Evolutionary conservation across 2,329 filamentous ascomycete genomes (phyloP), one percentile per base, ranked within the genome.

Genomic region (Colletotrichum navitas): DNA sequence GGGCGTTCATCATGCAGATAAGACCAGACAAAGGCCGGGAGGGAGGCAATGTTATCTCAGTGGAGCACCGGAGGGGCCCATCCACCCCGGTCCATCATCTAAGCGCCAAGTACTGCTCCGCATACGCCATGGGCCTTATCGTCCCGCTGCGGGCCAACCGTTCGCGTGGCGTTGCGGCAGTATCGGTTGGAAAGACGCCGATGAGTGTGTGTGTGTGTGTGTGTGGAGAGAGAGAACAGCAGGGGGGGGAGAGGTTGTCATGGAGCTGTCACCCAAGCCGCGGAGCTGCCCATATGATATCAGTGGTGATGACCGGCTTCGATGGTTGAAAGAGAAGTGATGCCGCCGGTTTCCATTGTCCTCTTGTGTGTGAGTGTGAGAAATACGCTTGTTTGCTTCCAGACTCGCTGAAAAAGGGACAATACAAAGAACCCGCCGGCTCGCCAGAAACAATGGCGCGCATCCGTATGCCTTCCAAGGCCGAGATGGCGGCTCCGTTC

Each of bases 401-500:
- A 41, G 10, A 11, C 5, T 4, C 26, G 18, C 4, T 8, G 2
- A 34, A 34, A 26, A 11, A 54, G 1, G 1, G 39, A 41, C 18
- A 41, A 41, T 4, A 16, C 3, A 34, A 34, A 26, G 12, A 55
- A 1, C 41, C 29, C 29, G 2, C 29, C 29, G 24, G 18, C 16
- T 24, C 4, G 16, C 11, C 16, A 41, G 1, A 2, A 51, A 47
- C 21, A 7, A 74, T 75, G 74, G 70, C 43, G 1, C 66, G 60
- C 1, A 8, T 74, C 5, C 47, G 68, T 55, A 55, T 73, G 24
- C 68, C 73, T 1, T 68, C n/a, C 39, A 66, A 39, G 12, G 52
- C 64, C 59, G 63, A 60, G 18, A 64, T 77, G 16, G 43, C 67
- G 32, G 75, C 75, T 2, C 73, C 77, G 3, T 78, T 78, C 63